Percentiles rank a stretch among this genome's conserved stretches.
These are phyloP conservation scores for Dipteronia dyeriana DNA, from an alignment of 345 rosid genomes.

Conservation along the genomic window DNA sequence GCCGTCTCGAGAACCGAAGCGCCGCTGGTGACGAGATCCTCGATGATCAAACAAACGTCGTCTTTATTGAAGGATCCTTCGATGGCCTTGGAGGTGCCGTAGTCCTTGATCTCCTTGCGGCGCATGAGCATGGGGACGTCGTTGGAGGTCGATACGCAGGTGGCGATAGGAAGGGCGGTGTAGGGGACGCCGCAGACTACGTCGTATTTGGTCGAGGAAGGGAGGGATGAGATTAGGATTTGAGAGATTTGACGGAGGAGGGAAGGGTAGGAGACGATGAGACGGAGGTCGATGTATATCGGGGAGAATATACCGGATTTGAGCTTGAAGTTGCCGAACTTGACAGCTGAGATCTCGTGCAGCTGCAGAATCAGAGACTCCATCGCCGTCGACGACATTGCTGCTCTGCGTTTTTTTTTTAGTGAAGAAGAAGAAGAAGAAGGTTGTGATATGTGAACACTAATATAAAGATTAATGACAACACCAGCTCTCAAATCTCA, in stretches of 20 bases:
- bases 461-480: no score
- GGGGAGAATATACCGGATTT: constrained; percentile 97
- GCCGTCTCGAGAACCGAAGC: constrained; percentile 91
- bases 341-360: constrained; percentile 89
- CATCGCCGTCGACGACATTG: constrained; percentile 42
- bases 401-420: not conserved
- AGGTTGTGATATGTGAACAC: no score
- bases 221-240: constrained; percentile 64
- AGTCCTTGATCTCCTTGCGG: constrained; percentile 87
- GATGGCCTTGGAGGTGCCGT: constrained; percentile 83
- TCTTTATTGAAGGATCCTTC: constrained; percentile 64
- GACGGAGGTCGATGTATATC: constrained; percentile 93
- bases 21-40: constrained; percentile 92
- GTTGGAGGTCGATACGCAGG: constrained; percentile 66
- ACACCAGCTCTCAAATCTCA: no score
- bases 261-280: constrained; percentile 78
- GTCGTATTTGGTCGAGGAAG: constrained; percentile 57
- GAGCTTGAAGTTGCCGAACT: constrained; percentile 84
- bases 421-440: not conserved
- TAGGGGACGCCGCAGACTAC: constrained; percentile 89
- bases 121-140: constrained; percentile 88
- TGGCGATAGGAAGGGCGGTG: constrained; percentile 93
- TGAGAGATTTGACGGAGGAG: constrained; percentile 77
- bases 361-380: constrained; percentile 84
- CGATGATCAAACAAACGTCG: constrained; percentile 70